Conservation (phyloP, 208 protist genomes). For the Novymonas esmeraldas region DNA sequence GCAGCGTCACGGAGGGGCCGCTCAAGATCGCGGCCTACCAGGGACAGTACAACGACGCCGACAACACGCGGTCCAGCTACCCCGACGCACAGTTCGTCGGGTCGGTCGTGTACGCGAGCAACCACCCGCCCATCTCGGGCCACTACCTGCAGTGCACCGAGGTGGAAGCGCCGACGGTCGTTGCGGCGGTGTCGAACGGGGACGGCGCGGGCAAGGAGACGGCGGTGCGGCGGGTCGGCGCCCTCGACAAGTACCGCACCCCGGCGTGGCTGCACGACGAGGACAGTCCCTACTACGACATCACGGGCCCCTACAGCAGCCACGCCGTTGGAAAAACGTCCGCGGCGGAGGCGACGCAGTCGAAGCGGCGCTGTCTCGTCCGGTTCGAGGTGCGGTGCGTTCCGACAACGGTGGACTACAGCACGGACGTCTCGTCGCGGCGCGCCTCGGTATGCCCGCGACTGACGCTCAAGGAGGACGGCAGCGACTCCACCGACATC, state of each 20-base stretch:
- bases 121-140: slow-evolving; percentile 58
- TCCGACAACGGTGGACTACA: slow-evolving; percentile 1
- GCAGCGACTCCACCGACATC: slow-evolving; percentile 39
- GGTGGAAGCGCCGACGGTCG: slow-evolving; percentile 25
- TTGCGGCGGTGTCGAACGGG: slow-evolving; percentile 2
- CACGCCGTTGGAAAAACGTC: not conserved
- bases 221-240: not conserved
- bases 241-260: slow-evolving; percentile 34
- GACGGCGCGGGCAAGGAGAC: not conserved
- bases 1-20: slow-evolving; percentile 66
- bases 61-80: slow-evolving; percentile 81
- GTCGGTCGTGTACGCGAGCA: slow-evolving; percentile 67
- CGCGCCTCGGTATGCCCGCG: slow-evolving; percentile 28
- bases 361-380: slow-evolving; percentile 27
- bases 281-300: slow-evolving; percentile 25
- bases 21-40: slow-evolving; percentile 80
- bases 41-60: slow-evolving; percentile 84
- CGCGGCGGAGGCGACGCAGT: not conserved
- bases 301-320: slow-evolving; percentile 1
- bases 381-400: slow-evolving; percentile 78
- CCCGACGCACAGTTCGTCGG: slow-evolving; percentile 77
- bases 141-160: slow-evolving; percentile 35
- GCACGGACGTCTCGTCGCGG: slow-evolving; percentile 13
- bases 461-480: slow-evolving; percentile 12
- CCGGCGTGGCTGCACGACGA: slow-evolving; percentile 31